Base-by-base conservation (phyloP, 768 basidiomycete species). In the Gloeostereum incarnatum region DNA sequence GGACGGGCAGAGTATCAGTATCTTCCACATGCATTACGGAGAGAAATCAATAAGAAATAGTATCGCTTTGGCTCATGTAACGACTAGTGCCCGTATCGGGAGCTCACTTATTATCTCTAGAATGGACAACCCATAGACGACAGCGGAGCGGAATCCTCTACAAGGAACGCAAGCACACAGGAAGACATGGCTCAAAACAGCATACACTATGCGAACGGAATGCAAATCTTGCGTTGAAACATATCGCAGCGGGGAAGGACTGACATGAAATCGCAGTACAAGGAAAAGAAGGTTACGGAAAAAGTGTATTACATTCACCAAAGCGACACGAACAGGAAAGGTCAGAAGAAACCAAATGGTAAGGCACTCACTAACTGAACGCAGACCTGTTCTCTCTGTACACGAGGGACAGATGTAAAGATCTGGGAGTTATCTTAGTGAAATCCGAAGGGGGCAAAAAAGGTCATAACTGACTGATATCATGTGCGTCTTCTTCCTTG, bases 281-380 rank as follows among this genome's bases (percentile, higher is more conserved):
- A n/a, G n/a, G n/a, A n/a, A n/a, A n/a, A n/a, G n/a, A n/a, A n/a
- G n/a, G n/a, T n/a, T n/a, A n/a, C n/a, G n/a, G n/a, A n/a, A n/a
- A n/a, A n/a, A n/a, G n/a, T n/a, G n/a, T n/a, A n/a, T n/a, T n/a
- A n/a, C n/a, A n/a, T n/a, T n/a, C n/a, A n/a, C n/a, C n/a, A n/a
- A n/a, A n/a, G n/a, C n/a, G n/a, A n/a, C n/a, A n/a, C n/a, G n/a
- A n/a, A n/a, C n/a, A n/a, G n/a, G n/a, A n/a, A n/a, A n/a, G n/a
- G n/a, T n/a, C n/a, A n/a, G n/a, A n/a, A n/a, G n/a, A n/a, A n/a
- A n/a, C n/a, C n/a, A n/a, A 45, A 51, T 48, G 48, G 42, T 46
- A 49, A 49, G 36, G 30, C 37, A 88, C 86, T 89, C 82, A 89
- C 86, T 77, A 59, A 78, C 71, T 61, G 75, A 77, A 58, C 64